Evolutionary conservation across 2,329 filamentous ascomycete genomes (phyloP), one percentile per base, ranked within the genome.

Genomic region (Pseudogymnoascus sp.): DNA sequence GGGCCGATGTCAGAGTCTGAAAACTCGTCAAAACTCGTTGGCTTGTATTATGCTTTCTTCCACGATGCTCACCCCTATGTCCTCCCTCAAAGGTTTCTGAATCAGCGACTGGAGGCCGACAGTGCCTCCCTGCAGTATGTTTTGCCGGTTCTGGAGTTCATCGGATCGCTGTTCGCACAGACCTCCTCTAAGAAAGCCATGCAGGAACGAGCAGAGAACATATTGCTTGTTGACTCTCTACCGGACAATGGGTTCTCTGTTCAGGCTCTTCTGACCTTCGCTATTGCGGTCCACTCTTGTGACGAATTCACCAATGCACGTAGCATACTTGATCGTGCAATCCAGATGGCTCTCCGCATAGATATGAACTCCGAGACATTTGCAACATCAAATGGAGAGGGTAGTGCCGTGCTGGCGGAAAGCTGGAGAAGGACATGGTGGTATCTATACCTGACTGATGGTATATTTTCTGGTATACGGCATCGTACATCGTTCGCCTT

Each of bases 351-450:
- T 3, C 58, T 63, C n/a, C n/a, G 35, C 25, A 63, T 63, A 9
- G 25, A 39, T 25, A 63, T 63, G 61, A 58, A 63, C 13, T 51
- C 38, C 2, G 59, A 63, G 42, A 9, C 33, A 9, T 63, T 61
- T 35, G 60, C 65, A 3, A 60, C 13, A 17, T 31, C 58, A n/a
- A 62, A 73, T 39, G 64, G 69, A 35, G 71, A 72, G 27, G 60
- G 68, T n/a, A 71, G 76, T 65, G 64, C 70, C 4, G 68, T 77
- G 5, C 65, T 76, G 33, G 75, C 72, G 2, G 76, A 78, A 66
- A 76, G 74, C 48, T 77, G 73, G 67, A 70, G 76, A 61, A 72
- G 76, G 36, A 77, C 75, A 4, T 78, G 73, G 66, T 78, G 75
- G 74, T 71, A 70, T 12, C 63, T 78, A n/a, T 76, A 71, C 61